Percentiles rank a stretch among this genome's conserved stretches.
phyloP scores from a whole-genome alignment of 345 rosid species.

The Hirschfeldia incana region DNA sequence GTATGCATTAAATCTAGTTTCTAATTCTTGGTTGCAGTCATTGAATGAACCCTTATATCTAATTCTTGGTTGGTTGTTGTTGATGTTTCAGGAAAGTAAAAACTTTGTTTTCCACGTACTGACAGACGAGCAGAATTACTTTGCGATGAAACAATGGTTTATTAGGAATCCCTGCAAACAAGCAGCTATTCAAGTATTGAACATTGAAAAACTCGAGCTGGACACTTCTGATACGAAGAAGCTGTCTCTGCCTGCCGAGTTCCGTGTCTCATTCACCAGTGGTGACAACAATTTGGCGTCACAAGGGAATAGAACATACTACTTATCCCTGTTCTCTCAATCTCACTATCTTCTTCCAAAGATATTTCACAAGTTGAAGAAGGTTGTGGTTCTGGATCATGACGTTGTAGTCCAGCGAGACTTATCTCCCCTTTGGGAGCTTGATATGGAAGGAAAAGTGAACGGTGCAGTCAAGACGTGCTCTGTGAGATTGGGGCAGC shows the following conservation, averaged over 20 bases:
- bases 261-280: conserved; percentile 38
- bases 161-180: conserved; percentile 61
- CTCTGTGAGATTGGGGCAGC: conserved; percentile 68
- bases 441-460: conserved; percentile 81
- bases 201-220: conserved; percentile 58
- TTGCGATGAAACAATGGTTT: conserved; percentile 92
- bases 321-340: conserved; percentile 71
- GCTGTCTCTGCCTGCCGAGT: conserved; percentile 74
- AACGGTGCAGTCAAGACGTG: conserved; percentile 73
- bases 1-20: conserved; percentile 43
- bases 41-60: conserved; percentile 15
- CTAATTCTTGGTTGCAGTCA: not conserved
- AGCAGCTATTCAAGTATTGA: conserved; percentile 66
- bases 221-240: conserved; percentile 47
- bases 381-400: conserved; percentile 80
- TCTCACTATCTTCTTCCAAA: conserved; percentile 80
- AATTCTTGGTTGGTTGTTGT: conserved; percentile 31
- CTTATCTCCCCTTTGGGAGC: conserved; percentile 69
- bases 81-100: conserved; percentile 72
- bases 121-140: conserved; percentile 81
- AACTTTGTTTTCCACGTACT: conserved; percentile 85
- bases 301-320: conserved; percentile 57
- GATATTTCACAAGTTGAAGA: conserved; percentile 64
- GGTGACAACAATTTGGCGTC: conserved; percentile 17
- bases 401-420: conserved; percentile 90